phyloP scores from a whole-genome alignment of 345 rosid species.

The Dipteronia dyeriana region DNA sequence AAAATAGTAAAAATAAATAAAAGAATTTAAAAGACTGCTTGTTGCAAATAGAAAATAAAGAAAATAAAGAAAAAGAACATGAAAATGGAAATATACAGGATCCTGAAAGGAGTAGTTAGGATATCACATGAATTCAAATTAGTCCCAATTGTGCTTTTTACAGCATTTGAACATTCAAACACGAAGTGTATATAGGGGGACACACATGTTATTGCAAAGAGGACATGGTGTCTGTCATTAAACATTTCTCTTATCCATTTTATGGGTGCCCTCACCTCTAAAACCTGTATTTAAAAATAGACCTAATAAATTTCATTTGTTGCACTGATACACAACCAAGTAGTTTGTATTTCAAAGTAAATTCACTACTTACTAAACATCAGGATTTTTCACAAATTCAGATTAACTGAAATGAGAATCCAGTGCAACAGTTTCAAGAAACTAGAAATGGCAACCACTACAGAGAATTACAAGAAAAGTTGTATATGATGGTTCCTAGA shows the following conservation, averaged over 20 bases:
- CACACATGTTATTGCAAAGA: background rate
- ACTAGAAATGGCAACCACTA: background rate
- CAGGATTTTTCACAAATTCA: background rate
- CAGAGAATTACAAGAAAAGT: background rate
- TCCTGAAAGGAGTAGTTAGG: background rate
- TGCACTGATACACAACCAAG: background rate
- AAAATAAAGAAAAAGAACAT: background rate
- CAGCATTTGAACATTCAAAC: constrained; percentile 3
- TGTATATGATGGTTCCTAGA: background rate
- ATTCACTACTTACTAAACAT: background rate
- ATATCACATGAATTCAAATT: background rate
- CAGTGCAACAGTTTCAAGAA: background rate
- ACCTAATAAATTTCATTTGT: background rate
- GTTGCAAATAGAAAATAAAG: background rate
- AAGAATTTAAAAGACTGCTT: background rate
- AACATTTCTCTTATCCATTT: background rate
- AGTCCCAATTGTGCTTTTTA: background rate
- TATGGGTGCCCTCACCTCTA: background rate
- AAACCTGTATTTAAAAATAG: background rate
- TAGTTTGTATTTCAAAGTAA: background rate
- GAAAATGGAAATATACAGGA: background rate
- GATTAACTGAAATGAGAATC: background rate
- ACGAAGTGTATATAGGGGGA: background rate
- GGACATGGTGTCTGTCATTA: background rate
- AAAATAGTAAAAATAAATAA: background rate